A percentile compares a stretch with the other conserved stretches of the same genome.
Evolutionary conservation across 2,329 filamentous ascomycete species (phyloP).

Genomic region (Fusarium camptoceras): DNA sequence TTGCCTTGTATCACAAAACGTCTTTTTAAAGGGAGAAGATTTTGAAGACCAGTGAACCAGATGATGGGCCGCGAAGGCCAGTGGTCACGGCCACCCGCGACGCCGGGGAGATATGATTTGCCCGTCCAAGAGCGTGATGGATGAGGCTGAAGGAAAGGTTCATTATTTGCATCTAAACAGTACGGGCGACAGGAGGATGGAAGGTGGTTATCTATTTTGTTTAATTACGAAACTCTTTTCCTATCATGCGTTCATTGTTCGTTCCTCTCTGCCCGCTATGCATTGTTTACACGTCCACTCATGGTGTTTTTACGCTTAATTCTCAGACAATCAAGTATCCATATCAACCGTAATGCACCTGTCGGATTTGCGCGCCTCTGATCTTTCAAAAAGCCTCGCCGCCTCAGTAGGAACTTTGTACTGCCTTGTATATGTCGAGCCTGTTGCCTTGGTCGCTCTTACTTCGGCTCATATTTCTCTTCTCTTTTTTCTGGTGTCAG

Average conservation of each 20-base stretch:
- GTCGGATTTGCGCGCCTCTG: constrained; percentile 4
- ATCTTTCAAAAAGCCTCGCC: constrained; percentile 1
- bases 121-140: constrained; percentile 33
- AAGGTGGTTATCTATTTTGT: constrained; percentile 63
- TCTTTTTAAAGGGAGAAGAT: constrained; percentile 43
- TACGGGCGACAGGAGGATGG: constrained; percentile 47
- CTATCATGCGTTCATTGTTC: constrained; percentile 30
- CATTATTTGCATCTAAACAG: constrained; percentile 50
- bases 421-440: not conserved
- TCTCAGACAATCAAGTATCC: constrained; percentile 12
- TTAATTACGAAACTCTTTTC: constrained; percentile 61
- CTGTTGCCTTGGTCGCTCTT: constrained; percentile 21
- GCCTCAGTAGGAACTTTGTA: not conserved
- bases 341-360: not conserved
- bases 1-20: constrained; percentile 51
- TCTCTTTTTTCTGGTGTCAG: not conserved
- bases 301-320: constrained; percentile 24
- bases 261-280: constrained; percentile 14
- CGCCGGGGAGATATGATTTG: constrained; percentile 34
- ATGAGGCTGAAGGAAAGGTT: constrained; percentile 36
- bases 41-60: constrained; percentile 39
- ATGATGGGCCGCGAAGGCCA: constrained; percentile 40
- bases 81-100: constrained; percentile 30
- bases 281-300: constrained; percentile 21
- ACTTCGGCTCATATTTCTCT: constrained; percentile 11